Evolutionary conservation across 768 basidiomycete genomes (phyloP).

Genomic region (Cystofilobasidium macerans): DNA sequence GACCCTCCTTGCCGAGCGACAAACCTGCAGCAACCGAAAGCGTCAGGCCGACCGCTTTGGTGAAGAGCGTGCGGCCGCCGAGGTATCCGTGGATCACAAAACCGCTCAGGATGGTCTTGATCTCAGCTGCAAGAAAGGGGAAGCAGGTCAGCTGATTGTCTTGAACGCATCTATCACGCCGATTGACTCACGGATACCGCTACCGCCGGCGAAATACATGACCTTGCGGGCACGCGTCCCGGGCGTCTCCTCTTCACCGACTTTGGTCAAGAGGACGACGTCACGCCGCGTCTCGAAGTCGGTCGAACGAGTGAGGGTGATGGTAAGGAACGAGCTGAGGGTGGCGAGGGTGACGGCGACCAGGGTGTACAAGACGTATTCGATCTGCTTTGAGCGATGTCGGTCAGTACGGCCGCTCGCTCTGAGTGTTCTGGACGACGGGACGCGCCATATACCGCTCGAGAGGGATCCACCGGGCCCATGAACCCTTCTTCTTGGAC

Average conservation of each 20-base stretch:
- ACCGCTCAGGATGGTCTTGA: conserved; percentile 43
- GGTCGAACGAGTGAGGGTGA: conserved; percentile 76
- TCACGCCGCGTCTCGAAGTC: conserved; percentile 83
- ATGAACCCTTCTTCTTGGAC: conserved; percentile 34
- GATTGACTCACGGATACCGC: conserved; percentile 62
- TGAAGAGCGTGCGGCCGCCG: conserved; percentile 75
- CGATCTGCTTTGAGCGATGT: conserved; percentile 35
- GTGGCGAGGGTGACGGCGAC: conserved; percentile 72
- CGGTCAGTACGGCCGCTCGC: conserved; percentile 42
- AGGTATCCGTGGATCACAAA: conserved; percentile 98
- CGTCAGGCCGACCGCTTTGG: conserved; percentile 77
- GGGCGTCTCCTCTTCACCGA: too few relatives aligned
- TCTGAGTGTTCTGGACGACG: conserved; percentile 42
- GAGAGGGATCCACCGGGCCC: conserved; percentile 54
- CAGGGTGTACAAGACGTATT: conserved; percentile 57
- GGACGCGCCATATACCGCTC: conserved; percentile 49
- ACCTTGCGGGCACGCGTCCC: conserved; percentile 46
- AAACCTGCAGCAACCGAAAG: conserved; percentile 87
- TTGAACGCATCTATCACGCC: too few relatives aligned
- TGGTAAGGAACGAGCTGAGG: conserved; percentile 64
- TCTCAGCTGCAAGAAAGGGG: conserved; percentile 31
- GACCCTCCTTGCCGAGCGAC: conserved; percentile 51
- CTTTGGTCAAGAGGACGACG: conserved; percentile 26
- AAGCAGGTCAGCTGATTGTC: too few relatives aligned
- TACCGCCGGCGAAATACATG: conserved; percentile 86